A percentile compares a stretch with the other conserved stretches of the same genome.
These are phyloP conservation scores for Plasmodiophora brassicae DNA, from an alignment of 208 protist genomes.

Conservation along the genomic window DNA sequence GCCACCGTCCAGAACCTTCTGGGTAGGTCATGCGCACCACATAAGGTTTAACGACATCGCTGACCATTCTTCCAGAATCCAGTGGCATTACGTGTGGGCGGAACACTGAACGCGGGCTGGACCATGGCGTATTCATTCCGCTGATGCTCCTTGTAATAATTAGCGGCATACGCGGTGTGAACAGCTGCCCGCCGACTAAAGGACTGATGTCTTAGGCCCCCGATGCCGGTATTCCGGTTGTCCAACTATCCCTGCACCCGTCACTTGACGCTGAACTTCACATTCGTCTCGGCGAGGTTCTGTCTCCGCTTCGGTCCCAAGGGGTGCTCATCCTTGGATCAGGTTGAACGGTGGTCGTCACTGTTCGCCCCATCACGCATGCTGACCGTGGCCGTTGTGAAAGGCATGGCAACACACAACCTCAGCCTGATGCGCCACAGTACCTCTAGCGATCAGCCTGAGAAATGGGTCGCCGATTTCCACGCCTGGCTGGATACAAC, in stretches of 20 bases:
- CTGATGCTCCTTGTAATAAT: slow-evolving; percentile 12
- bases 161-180: too few relatives aligned
- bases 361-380: neutral
- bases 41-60: too few relatives aligned
- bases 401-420: slow-evolving; percentile 23
- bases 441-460: neutral
- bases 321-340: slow-evolving; percentile 10
- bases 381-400: neutral
- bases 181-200: too few relatives aligned
- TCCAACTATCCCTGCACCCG: neutral
- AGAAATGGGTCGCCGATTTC: neutral
- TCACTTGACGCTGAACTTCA: neutral
- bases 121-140: slow-evolving; percentile 15
- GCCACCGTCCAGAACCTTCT: neutral
- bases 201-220: too few relatives aligned
- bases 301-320: neutral
- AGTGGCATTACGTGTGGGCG: neutral
- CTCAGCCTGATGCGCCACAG: neutral
- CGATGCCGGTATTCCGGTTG: slow-evolving; percentile 17
- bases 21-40: too few relatives aligned
- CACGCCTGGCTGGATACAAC: neutral
- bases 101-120: neutral
- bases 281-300: neutral
- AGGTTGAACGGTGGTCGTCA: neutral
- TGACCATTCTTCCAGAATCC: neutral